phyloP scores from a whole-genome alignment of 768 basidiomycete genomes.

The Suillus alpinus region DNA sequence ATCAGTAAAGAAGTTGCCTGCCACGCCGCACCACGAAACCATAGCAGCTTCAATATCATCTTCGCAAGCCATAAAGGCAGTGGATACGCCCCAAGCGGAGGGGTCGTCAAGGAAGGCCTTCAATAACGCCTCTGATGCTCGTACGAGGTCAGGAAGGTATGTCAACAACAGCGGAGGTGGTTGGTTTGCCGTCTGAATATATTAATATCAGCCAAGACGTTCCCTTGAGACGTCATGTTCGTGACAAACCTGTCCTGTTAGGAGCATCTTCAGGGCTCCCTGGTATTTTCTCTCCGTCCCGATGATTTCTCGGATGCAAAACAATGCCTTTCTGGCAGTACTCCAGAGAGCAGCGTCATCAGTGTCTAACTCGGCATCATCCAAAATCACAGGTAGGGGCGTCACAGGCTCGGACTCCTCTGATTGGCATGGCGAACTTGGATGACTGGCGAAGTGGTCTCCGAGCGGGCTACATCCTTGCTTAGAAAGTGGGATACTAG shows the following conservation, averaged over 20 bases:
- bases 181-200: conserved; percentile 33
- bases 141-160: conserved; percentile 50
- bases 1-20: conserved; percentile 37
- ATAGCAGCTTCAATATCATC: conserved; percentile 54
- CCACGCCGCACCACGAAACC: conserved; percentile 45
- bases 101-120: conserved; percentile 56
- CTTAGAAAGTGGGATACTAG: not conserved
- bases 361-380: conserved; percentile 8
- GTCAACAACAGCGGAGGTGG: conserved; percentile 52
- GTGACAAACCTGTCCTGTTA: conserved; percentile 33
- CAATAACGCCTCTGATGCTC: conserved; percentile 50
- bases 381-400: conserved; percentile 3
- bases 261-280: conserved; percentile 34
- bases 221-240: not conserved
- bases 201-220: conserved; percentile 2
- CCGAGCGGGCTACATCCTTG: not conserved
- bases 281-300: conserved; percentile 46
- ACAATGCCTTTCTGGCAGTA: conserved; percentile 37
- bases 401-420: not conserved
- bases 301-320: conserved; percentile 48
- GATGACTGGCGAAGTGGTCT: not conserved
- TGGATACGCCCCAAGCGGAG: conserved; percentile 61
- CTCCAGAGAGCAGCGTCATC: conserved; percentile 33
- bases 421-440: not conserved
- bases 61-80: conserved; percentile 54